Percentiles rank a stretch among this genome's conserved stretches.
Conservation (phyloP, 352 stramenopile genomes). For the Pythium aphanidermatum region DNA sequence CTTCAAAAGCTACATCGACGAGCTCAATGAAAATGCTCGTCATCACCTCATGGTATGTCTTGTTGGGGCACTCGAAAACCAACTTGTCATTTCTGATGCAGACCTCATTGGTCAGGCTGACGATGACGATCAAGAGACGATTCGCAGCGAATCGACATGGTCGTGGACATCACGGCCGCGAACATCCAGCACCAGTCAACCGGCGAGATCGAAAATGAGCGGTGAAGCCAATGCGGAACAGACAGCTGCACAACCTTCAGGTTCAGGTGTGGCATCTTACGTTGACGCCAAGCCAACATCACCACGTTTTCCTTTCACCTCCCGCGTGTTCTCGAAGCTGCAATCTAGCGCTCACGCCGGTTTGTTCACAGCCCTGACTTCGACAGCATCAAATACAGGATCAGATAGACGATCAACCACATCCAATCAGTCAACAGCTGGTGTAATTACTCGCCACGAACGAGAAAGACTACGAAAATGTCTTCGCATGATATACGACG, state of each 20-base stretch:
- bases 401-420: constrained; percentile 9
- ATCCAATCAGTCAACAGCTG: not conserved
- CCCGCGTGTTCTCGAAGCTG: constrained; percentile 69
- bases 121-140: not conserved
- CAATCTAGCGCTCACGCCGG: constrained; percentile 41
- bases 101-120: constrained; percentile 23
- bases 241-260: constrained; percentile 8
- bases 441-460: constrained; percentile 13
- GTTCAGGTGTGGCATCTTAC: not conserved
- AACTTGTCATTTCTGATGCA: constrained; percentile 47
- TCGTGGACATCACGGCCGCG: constrained; percentile 9
- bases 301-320: constrained; percentile 49
- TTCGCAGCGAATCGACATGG: constrained; percentile 14
- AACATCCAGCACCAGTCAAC: constrained; percentile 3
- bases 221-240: not conserved
- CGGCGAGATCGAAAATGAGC: not conserved
- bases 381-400: constrained; percentile 13
- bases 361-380: constrained; percentile 50
- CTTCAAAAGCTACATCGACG: constrained; percentile 51
- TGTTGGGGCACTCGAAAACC: constrained; percentile 42
- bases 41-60: constrained; percentile 64
- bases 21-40: constrained; percentile 32
- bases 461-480: constrained; percentile 29
- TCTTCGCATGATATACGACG: constrained; percentile 44
- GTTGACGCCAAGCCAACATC: constrained; percentile 17